These are phyloP conservation scores for Calonectria pteridis DNA, from an alignment of 2,329 filamentous ascomycete genomes.

Conservation along the genomic window DNA sequence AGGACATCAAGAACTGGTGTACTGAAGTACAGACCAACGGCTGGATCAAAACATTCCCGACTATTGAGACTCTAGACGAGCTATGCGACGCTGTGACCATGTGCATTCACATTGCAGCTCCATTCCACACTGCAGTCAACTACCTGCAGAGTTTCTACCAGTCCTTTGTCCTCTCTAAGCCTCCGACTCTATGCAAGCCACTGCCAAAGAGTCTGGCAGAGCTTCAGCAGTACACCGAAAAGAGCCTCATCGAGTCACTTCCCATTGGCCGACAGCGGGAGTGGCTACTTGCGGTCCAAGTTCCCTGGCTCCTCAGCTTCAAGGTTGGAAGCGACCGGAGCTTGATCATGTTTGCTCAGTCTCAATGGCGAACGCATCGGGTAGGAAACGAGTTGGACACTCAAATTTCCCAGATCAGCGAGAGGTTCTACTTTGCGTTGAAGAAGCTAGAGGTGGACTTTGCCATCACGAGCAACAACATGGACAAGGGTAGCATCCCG, in stretches of 20 bases:
- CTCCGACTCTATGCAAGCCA: conserved; percentile 51
- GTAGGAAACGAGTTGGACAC: conserved; percentile 37
- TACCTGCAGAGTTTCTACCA: conserved; percentile 66
- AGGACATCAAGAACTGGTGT: conserved; percentile 54
- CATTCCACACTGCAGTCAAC: conserved; percentile 64
- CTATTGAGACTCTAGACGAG: conserved; percentile 54
- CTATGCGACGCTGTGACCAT: conserved; percentile 62
- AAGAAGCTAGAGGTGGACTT: conserved; percentile 46
- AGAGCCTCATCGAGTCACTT: conserved; percentile 51
- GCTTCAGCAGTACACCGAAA: conserved; percentile 48
- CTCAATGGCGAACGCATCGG: conserved; percentile 49
- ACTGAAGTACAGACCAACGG: conserved; percentile 55
- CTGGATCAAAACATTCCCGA: conserved; percentile 57
- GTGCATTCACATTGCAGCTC: conserved; percentile 65
- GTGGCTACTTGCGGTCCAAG: conserved; percentile 60
- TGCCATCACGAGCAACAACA: conserved; percentile 45
- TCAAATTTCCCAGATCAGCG: conserved; percentile 23
- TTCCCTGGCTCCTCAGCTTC: conserved; percentile 61
- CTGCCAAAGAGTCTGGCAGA: conserved; percentile 47
- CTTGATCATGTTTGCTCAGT: conserved; percentile 56
- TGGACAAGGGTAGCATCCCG: conserved; percentile 50
- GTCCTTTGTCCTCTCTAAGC: conserved; percentile 60
- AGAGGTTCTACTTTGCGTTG: conserved; percentile 45
- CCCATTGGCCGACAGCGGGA: conserved; percentile 56
- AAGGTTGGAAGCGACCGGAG: conserved; percentile 55